Base-by-base conservation (phyloP, 495 filamentous ascomycete genomes). In the Entonaema liquescens region DNA sequence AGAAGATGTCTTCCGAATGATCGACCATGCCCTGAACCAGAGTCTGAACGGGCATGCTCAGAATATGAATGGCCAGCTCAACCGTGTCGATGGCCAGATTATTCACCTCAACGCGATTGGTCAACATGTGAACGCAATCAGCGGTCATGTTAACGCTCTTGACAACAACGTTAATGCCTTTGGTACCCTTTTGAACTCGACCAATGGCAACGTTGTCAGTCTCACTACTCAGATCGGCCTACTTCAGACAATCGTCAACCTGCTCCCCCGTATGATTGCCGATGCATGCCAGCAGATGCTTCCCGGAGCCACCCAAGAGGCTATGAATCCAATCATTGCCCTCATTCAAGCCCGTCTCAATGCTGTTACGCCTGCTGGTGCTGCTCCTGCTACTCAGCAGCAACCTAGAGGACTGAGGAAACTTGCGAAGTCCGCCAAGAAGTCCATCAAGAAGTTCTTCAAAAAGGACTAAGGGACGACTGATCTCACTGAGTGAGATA, bases 51-150 rank as follows among this genome's bases (percentile, higher is more conserved):
- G 65, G 1, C 64, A 61, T 17, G 12, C 44, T 19, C 15, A 62
- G 4, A n/a, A 42, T 13, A 33, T 72, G 3, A 19, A 56, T 17
- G 69, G 63, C 0, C 74, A 76, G 50, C 55, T 50, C 0, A 42
- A 50, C 5, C 44, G 28, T 36, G 31, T 74, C 1, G 25, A 71
- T 29, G 63, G 62, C 15, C 67, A 76, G 2, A 66, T 61, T 8
- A n/a, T 36, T 9, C 75, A 77, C 63, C 63, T 77, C 35, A 49
- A 67, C 7, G 73, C 73, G 2, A 77, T 77, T 12, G 64, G 64
- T 17, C 55, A 68, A 12, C 75, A 77, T 15, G 75, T 75, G 56
- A 66, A 66, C 7, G 75, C 75, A 5, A 77, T 77, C 23, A 68
- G 72, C 21, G 64, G 59, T 23, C 70, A 77, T 23, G 75, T 77